phyloP scores from a whole-genome alignment of 2,329 filamentous ascomycete species.

The Metarhizium brunneum region DNA sequence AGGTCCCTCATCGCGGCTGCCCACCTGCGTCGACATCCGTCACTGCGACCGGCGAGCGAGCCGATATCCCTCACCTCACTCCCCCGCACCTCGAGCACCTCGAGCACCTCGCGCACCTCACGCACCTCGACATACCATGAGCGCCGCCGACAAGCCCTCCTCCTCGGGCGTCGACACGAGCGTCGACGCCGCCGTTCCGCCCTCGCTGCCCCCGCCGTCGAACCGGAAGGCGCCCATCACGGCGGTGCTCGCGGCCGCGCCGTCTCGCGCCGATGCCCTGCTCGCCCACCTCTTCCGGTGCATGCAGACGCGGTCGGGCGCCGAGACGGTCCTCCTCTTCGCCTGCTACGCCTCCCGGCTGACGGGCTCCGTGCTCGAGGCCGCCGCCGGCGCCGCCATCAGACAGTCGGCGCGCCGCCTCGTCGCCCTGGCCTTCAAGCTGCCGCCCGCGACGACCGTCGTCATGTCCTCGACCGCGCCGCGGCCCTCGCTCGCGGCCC shows the following conservation, averaged over 20 bases:
- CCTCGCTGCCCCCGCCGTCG: constrained; percentile 6
- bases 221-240: constrained; percentile 8
- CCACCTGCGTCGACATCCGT: no score
- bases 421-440: constrained; percentile 40
- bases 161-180: background rate
- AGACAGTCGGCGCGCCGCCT: constrained; percentile 41
- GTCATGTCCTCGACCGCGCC: constrained; percentile 28
- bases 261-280: constrained; percentile 36
- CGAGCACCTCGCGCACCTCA: no score
- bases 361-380: constrained; percentile 38
- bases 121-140: background rate
- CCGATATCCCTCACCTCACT: no score
- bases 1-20: no score
- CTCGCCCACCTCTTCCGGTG: constrained; percentile 50
- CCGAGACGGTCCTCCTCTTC: constrained; percentile 61
- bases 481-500: constrained; percentile 28
- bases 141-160: background rate
- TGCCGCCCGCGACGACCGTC: constrained; percentile 41
- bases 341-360: constrained; percentile 58
- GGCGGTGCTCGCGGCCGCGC: constrained; percentile 9
- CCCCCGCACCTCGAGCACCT: no score
- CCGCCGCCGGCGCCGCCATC: constrained; percentile 48
- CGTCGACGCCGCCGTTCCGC: constrained; percentile 5
- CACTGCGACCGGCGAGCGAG: no score
- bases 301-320: constrained; percentile 57